Evolutionary conservation across 768 basidiomycete species (phyloP), one percentile per base, ranked within the genome.

Genomic region (Pleurotus cornucopiae): DNA sequence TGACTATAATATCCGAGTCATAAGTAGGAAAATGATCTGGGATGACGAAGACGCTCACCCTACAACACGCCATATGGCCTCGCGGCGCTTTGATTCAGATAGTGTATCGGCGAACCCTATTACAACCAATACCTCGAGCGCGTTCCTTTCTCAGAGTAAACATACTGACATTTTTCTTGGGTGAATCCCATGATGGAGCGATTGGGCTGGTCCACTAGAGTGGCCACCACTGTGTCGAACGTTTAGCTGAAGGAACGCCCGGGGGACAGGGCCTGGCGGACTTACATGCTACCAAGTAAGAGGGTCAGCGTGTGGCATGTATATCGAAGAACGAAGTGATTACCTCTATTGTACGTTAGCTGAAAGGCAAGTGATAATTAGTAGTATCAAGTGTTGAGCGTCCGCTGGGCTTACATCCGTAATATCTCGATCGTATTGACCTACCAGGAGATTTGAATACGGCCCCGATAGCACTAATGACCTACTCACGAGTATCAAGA

Each of bases 371-470:
- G 3, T 34, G 9, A 11, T 34, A 3, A 11, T 7, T 34, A 11
- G 30, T 34, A 34, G 11, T 9, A 34, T 9, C 4, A 34, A 34
- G 30, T 11, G 11, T 11, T 34, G 7, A 9, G 7, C 30, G 30
- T 3, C 9, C 30, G 9, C 4, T 34, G 7, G 30, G 30, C n/a
- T 66, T 57, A 82, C 76, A 65, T 83, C 81, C 14, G 81, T 83
- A n/a, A 83, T 64, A 61, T 81, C 79, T 46, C 82, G 71, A 58
- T 84, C 78, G 61, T 85, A 83, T 57, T 82, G 73, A 3, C 79
- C 41, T 44, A n/a, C 14, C 11, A 21, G 41, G n/a, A 21, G 9
- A 16, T 34, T 34, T 11, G 30, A 11, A 9, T 9, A 34, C 3
- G 7, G 7, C 7, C 9, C 7, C 9, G 0, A 9, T 7, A 34